These are phyloP conservation scores for Mycena galericulata DNA, from an alignment of 768 basidiomycete genomes.

Conservation along the genomic window DNA sequence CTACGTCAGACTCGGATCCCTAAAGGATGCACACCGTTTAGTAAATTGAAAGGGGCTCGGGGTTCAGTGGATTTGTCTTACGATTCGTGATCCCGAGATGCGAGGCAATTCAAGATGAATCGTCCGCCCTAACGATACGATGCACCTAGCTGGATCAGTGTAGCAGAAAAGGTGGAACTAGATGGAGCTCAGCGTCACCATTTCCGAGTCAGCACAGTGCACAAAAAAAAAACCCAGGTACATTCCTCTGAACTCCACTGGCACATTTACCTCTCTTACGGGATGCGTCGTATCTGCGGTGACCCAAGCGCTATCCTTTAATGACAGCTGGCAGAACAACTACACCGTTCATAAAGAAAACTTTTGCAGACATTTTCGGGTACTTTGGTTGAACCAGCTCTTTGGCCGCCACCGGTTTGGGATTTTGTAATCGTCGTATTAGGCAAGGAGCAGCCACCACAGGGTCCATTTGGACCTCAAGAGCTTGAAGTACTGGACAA, in stretches of 20 bases:
- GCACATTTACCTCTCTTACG: constrained; percentile 20
- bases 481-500: too few species aligned
- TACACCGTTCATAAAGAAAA: neutral
- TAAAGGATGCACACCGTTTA: constrained; percentile 12
- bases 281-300: neutral
- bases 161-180: neutral
- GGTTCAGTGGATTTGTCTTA: neutral
- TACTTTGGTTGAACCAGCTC: too few species aligned
- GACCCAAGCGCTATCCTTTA: neutral
- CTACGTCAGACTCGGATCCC: constrained; percentile 31
- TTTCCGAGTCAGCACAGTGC: neutral
- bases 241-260: constrained; percentile 16
- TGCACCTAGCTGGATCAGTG: neutral
- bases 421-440: neutral
- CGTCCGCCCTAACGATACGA: neutral
- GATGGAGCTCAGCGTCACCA: constrained; percentile 4
- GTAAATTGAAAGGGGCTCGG: constrained; percentile 7
- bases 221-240: neutral
- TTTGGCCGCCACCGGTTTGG: neutral
- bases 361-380: too few species aligned
- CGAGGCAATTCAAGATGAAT: neutral
- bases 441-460: too few species aligned
- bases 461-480: too few species aligned
- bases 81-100: constrained; percentile 9
- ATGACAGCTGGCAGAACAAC: neutral